phyloP scores from a whole-genome alignment of 331 rosid genomes.

The Quercus lobata region DNA sequence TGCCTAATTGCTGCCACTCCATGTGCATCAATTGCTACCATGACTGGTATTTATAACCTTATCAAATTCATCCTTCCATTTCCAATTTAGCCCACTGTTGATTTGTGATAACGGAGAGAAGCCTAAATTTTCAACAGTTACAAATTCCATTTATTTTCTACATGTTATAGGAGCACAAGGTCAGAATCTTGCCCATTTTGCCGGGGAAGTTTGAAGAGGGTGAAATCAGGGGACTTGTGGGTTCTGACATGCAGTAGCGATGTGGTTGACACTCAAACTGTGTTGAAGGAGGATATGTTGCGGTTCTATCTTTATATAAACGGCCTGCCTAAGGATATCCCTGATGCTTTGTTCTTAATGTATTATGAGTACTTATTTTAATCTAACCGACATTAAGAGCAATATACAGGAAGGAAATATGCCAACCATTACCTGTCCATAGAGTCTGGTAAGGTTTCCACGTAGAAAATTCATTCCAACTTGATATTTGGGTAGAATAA shows the following conservation, averaged over 20 bases:
- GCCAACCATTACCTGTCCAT: slow-evolving; percentile 20
- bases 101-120: background rate
- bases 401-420: slow-evolving; percentile 25
- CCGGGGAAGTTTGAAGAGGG: slow-evolving; percentile 67
- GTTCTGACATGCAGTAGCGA: slow-evolving; percentile 54
- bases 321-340: slow-evolving; percentile 56
- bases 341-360: slow-evolving; percentile 52
- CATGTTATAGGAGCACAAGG: slow-evolving; percentile 46
- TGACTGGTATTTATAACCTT: slow-evolving; percentile 44
- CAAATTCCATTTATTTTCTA: background rate
- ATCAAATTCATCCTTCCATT: background rate
- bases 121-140: background rate
- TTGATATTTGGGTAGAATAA: slow-evolving; percentile 7
- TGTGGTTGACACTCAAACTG: slow-evolving; percentile 52
- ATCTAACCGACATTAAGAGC: slow-evolving; percentile 5
- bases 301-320: slow-evolving; percentile 58
- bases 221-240: slow-evolving; percentile 69
- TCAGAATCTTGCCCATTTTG: slow-evolving; percentile 88
- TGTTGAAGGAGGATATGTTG: slow-evolving; percentile 48
- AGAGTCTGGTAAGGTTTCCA: slow-evolving; percentile 8
- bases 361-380: slow-evolving; percentile 51
- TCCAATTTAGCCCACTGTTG: background rate
- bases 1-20: slow-evolving; percentile 78
- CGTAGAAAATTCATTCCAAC: background rate
- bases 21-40: slow-evolving; percentile 81